Evolutionary conservation across 495 filamentous ascomycete species (phyloP).

Genomic region (Penicillium robsamsonii): DNA sequence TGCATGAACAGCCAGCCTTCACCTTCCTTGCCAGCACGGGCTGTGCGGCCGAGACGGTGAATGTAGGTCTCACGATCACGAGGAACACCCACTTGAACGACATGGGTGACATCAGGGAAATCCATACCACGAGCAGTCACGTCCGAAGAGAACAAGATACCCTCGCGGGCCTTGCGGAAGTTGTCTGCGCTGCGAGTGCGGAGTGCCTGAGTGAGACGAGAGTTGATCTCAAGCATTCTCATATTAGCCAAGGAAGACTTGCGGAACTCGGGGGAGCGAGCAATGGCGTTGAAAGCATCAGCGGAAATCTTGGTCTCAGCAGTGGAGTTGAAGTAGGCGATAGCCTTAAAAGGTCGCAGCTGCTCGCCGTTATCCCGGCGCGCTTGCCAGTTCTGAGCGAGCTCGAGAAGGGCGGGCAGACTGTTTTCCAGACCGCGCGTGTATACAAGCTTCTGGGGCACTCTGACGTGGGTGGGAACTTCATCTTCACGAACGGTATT

Average conservation of each 20-base stretch:
- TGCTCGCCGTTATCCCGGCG: conserved; percentile 30
- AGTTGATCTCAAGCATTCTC: conserved; percentile 69
- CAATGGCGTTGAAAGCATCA: conserved; percentile 57
- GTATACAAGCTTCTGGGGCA: conserved; percentile 72
- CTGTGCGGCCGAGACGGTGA: conserved; percentile 72
- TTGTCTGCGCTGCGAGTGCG: conserved; percentile 64
- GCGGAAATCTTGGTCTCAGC: conserved; percentile 63
- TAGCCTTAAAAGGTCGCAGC: conserved; percentile 80
- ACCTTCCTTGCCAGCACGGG: conserved; percentile 71
- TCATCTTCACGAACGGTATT: conserved; percentile 81
- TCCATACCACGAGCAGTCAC: conserved; percentile 92
- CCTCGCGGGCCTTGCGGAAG: conserved; percentile 65
- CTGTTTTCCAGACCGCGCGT: conserved; percentile 70
- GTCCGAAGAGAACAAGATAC: conserved; percentile 85
- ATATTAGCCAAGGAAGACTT: conserved; percentile 47
- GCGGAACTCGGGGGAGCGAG: conserved; percentile 23
- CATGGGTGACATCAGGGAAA: conserved; percentile 69
- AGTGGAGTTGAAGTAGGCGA: conserved; percentile 84
- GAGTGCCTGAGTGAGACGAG: conserved; percentile 64
- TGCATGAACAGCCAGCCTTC: conserved; percentile 75
- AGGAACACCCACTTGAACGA: conserved; percentile 67
- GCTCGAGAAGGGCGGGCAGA: conserved; percentile 72
- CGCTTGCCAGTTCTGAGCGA: conserved; percentile 57
- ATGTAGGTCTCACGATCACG: conserved; percentile 64
- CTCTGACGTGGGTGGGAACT: conserved; percentile 73